phyloP scores from a whole-genome alignment of 2,329 filamentous ascomycete genomes.

The Madurella fahalii region DNA sequence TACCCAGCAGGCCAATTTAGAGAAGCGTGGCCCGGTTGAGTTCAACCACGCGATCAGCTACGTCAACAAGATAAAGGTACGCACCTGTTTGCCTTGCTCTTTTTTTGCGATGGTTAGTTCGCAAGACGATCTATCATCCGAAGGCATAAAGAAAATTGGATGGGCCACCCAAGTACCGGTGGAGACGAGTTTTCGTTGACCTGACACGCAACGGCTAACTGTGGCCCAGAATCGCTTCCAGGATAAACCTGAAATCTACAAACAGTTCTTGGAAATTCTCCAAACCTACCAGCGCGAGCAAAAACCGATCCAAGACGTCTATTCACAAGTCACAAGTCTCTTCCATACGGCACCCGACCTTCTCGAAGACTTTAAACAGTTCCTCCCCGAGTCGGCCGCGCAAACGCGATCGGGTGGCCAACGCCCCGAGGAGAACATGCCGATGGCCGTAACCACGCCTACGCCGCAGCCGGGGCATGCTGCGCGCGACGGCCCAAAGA shows the following conservation, averaged over 20 bases:
- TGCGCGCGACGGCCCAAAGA: slow-evolving; percentile 62
- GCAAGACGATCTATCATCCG: slow-evolving; percentile 2
- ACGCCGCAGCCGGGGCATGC: slow-evolving; percentile 51
- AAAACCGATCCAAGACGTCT: slow-evolving; percentile 97
- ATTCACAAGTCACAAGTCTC: slow-evolving; percentile 89
- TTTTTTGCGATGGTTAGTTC: not conserved
- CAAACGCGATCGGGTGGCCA: slow-evolving; percentile 54
- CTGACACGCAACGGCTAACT: slow-evolving; percentile 19
- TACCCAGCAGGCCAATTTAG: slow-evolving; percentile 59
- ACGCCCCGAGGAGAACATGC: slow-evolving; percentile 64
- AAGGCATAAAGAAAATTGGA: slow-evolving; percentile 4
- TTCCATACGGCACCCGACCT: slow-evolving; percentile 93
- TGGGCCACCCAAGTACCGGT: slow-evolving; percentile 16
- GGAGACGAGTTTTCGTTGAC: slow-evolving; percentile 17
- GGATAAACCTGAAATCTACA: slow-evolving; percentile 96
- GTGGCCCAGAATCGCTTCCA: slow-evolving; percentile 81
- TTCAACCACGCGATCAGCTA: slow-evolving; percentile 99
- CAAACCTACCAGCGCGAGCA: slow-evolving; percentile 98
- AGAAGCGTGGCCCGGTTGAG: slow-evolving; percentile 90
- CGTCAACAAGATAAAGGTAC: slow-evolving; percentile 98
- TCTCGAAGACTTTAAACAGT: slow-evolving; percentile 97
- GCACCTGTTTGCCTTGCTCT: slow-evolving; percentile 25
- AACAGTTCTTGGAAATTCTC: slow-evolving; percentile 95
- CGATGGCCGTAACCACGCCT: slow-evolving; percentile 45
- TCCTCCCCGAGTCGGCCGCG: slow-evolving; percentile 79